Evolutionary conservation across 2,329 filamentous ascomycete genomes (phyloP).

Genomic region (Fusarium tjaetaba): DNA sequence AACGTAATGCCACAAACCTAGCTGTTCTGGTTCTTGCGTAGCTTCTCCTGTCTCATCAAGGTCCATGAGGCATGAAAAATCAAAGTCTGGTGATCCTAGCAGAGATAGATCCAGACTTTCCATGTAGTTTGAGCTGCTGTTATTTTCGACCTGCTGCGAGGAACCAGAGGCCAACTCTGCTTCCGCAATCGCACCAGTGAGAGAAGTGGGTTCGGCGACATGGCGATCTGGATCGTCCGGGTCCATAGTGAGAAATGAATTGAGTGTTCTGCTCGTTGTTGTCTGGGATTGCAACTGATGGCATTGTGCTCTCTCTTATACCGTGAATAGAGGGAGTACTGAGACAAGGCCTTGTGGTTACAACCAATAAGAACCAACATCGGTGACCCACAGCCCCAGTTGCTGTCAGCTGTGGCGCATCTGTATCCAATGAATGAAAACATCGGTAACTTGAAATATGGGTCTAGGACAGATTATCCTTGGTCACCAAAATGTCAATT

Average conservation of each 20-base stretch:
- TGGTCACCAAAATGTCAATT: background rate
- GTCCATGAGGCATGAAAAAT: background rate
- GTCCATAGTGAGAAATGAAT: background rate
- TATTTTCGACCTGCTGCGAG: background rate
- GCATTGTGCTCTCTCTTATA: background rate
- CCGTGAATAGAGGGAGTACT: background rate
- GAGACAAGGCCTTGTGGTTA: rapidly evolving
- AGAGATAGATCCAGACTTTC: background rate
- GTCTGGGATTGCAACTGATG: background rate
- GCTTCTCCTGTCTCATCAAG: background rate
- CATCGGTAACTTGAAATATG: background rate
- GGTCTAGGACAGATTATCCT: background rate
- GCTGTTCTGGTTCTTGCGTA: background rate
- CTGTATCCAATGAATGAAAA: background rate
- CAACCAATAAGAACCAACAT: background rate
- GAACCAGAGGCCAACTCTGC: background rate
- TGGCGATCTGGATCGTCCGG: background rate
- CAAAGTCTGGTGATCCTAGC: rapidly evolving
- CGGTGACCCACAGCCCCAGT: no score
- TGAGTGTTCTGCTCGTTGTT: background rate
- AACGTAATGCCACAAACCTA: background rate
- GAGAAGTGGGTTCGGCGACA: background rate
- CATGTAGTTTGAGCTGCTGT: background rate
- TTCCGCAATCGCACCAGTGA: background rate
- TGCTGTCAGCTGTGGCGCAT: no score